Evolutionary conservation across 2,329 filamentous ascomycete species (phyloP), one percentile per base, ranked within the genome.

Genomic region (Neofusicoccum sp.): DNA sequence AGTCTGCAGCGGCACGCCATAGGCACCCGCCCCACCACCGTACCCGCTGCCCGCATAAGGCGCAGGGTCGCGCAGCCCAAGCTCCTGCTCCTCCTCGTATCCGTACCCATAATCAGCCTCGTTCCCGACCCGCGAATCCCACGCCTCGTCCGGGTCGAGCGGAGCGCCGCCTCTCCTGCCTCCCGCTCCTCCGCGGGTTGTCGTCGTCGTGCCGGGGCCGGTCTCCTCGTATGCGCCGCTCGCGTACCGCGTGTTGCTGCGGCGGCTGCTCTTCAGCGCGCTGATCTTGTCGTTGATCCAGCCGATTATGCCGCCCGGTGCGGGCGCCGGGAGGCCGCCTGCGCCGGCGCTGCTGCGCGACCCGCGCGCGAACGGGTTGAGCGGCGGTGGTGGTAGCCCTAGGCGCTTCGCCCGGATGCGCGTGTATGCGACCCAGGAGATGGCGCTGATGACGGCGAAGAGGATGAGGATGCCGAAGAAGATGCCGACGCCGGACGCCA

Each of bases 121-220:
- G 67, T 86, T 82, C 61, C 89, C 89, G 4, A 96, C 90, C 62
- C 89, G 81, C 64, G 89, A 77, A 76, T 95, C 90, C 91, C 91
- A 96, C 1, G 90, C 90, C 70, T 93, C 90, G 71, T 96, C 91
- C 1, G 89, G 89, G 69, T 95, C 91, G 47, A 91, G 82, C 3
- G 86, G 80, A 24, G 34, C 20, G 34, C 53, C 20, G 26, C 24
- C 85, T 85, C 58, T 84, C 75, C 59, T 81, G 79, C n/a, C 65
- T 44, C 64, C 70, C 57, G 66, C 69, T 16, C 63, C 77, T 47
- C 77, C 76, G 31, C 73, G 70, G 60, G 77, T 77, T 53, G 71
- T 71, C 33, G 62, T 61, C 45, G 56, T 56, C 40, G 64, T 63
- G 12, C 69, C 72, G 61, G 69, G 68, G 6, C 76, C 70, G 4